phyloP scores from a whole-genome alignment of 176 grass and related monocot species.

The Aegilops speltoides region DNA sequence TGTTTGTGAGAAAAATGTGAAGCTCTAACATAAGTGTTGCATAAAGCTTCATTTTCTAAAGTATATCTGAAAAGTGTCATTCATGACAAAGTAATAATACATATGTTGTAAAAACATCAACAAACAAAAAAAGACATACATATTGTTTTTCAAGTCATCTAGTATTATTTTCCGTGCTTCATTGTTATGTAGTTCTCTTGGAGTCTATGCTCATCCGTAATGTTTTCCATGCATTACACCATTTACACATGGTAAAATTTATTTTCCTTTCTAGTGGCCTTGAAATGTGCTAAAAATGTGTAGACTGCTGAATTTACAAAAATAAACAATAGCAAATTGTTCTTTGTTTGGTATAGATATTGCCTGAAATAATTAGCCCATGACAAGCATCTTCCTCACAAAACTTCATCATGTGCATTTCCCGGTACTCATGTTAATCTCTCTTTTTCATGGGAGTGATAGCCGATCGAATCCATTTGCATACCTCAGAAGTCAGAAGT shows the following conservation, averaged over 20 bases:
- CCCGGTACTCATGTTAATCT: neutral
- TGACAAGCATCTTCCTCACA: neutral
- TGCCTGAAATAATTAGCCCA: neutral
- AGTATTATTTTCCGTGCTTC: neutral
- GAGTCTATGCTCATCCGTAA: slow-evolving; percentile 26
- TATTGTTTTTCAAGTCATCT: neutral
- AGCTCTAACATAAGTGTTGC: neutral
- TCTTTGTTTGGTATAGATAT: neutral
- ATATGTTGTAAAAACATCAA: neutral
- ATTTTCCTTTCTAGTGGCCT: neutral
- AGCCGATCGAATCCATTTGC: neutral
- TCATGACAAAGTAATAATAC: neutral
- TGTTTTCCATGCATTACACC: neutral
- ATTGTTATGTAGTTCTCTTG: neutral
- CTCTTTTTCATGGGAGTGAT: neutral
- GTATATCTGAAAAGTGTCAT: neutral
- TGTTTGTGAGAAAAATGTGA: slow-evolving; percentile 22
- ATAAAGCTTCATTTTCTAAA: neutral
- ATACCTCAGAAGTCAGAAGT: neutral
- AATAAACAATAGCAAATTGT: neutral
- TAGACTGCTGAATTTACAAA: neutral
- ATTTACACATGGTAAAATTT: neutral
- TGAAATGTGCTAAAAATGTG: neutral
- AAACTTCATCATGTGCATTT: neutral
- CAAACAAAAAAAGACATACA: neutral